These are phyloP conservation scores for Didymella lethalis DNA, from an alignment of 2,329 filamentous ascomycete species.

Conservation along the genomic window DNA sequence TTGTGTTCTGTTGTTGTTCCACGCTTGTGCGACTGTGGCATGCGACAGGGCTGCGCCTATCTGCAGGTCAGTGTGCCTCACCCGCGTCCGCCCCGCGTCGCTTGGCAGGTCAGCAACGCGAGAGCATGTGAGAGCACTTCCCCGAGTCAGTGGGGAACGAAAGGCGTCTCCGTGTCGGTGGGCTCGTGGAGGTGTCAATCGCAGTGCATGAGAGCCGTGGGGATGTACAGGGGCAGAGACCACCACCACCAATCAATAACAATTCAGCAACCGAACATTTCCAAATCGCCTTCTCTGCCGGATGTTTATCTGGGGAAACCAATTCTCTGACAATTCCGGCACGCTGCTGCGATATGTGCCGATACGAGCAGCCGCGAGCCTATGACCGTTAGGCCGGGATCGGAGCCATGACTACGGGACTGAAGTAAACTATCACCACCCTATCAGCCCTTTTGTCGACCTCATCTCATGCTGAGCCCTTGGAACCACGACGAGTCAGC, in stretches of 20 bases:
- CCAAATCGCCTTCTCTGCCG: conserved; percentile 3
- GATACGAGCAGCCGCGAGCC: conserved; percentile 26
- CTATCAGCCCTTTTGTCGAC: conserved; percentile 28
- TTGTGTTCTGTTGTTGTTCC: conserved; percentile 10
- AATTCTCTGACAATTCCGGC: conserved; percentile 30
- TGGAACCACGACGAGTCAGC: conserved; percentile 23
- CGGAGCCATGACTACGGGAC: conserved; percentile 38
- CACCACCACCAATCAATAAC: conserved; percentile 9
- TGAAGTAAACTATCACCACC: conserved; percentile 32
- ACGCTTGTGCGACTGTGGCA: conserved; percentile 19
- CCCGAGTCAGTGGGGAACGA: conserved; percentile 29
- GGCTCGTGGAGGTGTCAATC: conserved; percentile 28
- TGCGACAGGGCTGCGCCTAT: conserved; percentile 21
- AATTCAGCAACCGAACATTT: conserved; percentile 9
- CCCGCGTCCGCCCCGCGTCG: conserved; percentile 20
- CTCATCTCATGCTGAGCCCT: conserved; percentile 17
- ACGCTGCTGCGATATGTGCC: conserved; percentile 25
- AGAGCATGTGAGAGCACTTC: conserved; percentile 22
- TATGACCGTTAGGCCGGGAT: conserved; percentile 37
- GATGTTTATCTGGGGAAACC: conserved; percentile 32
- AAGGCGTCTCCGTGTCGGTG: conserved; percentile 22
- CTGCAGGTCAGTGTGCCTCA: conserved; percentile 20
- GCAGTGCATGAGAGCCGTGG: conserved; percentile 31
- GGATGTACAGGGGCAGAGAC: conserved; percentile 22
- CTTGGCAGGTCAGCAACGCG: conserved; percentile 14